Evolutionary conservation across 2,329 filamentous ascomycete genomes (phyloP).

Genomic region (Paramyrothecium sp.): DNA sequence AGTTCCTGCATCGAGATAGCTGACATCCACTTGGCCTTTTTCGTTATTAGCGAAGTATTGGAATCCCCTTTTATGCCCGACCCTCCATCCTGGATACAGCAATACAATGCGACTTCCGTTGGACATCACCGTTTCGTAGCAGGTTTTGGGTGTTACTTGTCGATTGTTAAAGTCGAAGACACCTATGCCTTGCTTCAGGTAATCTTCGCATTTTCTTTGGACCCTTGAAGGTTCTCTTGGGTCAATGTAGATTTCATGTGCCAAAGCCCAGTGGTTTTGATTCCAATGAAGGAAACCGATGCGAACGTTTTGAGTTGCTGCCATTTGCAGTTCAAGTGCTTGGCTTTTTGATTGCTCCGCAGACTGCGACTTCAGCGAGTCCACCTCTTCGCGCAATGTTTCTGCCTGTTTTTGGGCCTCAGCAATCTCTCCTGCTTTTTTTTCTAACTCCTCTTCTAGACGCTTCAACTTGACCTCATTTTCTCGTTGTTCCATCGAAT

Average conservation of each 20-base stretch:
- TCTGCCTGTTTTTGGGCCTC: neutral
- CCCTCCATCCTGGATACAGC: neutral
- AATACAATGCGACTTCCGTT: neutral
- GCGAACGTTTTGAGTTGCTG: neutral
- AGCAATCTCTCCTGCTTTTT: neutral
- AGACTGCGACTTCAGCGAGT: neutral
- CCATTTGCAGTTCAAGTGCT: neutral
- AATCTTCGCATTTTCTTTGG: neutral
- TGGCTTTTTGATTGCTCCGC: neutral
- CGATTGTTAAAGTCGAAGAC: neutral
- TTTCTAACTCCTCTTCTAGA: neutral
- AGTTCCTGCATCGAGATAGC: neutral
- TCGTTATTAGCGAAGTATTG: neutral
- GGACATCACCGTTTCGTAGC: neutral
- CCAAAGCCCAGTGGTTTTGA: neutral
- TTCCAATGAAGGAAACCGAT: neutral
- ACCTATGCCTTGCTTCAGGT: neutral
- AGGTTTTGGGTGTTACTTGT: neutral
- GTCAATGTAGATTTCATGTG: neutral
- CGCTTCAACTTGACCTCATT: neutral
- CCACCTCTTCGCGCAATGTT: neutral
- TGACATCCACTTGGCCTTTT: neutral
- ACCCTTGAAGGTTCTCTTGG: neutral
- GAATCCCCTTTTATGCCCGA: neutral
- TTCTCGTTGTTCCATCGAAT: neutral